Evolutionary conservation across 1,139 yeast genomes (phyloP), one percentile per base, ranked within the genome.

Genomic region (Wickerhamomyces sp.): DNA sequence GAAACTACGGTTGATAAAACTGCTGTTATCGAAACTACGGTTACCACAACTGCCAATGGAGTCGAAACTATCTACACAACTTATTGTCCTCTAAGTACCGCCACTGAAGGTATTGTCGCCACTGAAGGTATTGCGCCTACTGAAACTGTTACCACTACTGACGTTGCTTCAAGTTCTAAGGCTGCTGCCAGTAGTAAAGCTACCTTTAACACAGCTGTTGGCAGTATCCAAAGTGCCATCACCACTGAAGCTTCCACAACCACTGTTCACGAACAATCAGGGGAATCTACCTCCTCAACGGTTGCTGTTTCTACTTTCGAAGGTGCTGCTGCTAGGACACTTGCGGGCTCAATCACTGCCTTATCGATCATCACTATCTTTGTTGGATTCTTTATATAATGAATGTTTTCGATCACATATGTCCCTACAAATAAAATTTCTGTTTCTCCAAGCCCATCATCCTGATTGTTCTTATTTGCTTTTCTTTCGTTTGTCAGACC

Each of bases 31-130:
- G 31, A 29, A n/a, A 27, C 37, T 27, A 62, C 66, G 34, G 53
- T 61, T 36, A 54, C 55, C 45, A 65, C 61, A 34, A 52, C 51
- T 31, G 57, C 45, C 39, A 69, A 40, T n/a, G 38, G 34, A 18
- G 27, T 26, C 7, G 33, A 14, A n/a, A 27, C 30, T 37, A 18
- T 37, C n/a, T 30, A 40, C 26, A 34, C 42, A 4, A 36, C 23
- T 31, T 27, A 29, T 11, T 29, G 31, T 29, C 34, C 31, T 10
- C 7, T n/a, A 7, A 33, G 35, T 33, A 8, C 14, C 14, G n/a
- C n/a, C n/a, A 33, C 34, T 9, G 29, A 39, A 33, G 23, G 40
- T 6, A 9, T 37, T 14, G 7, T 31, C 2, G 8, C 33, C 27
- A 30, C 39, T 27, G n/a, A 27, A 18, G 30, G 27, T 29, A 15